Conservation (phyloP, 257 asterid genomes). For the Solanum piurae region DNA sequence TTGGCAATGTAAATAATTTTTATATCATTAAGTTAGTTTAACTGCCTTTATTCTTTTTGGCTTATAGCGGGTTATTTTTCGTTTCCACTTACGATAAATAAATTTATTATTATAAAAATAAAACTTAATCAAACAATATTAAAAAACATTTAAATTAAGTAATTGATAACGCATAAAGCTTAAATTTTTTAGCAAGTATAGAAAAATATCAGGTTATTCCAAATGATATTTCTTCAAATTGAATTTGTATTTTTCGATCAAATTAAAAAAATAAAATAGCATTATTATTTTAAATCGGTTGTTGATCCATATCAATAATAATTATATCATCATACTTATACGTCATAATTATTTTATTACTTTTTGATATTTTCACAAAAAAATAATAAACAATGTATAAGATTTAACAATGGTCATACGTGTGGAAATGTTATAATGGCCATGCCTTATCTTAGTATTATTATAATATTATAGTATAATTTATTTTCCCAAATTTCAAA, state of each 20-base stretch:
- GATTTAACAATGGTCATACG: not conserved
- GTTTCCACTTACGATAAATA: not conserved
- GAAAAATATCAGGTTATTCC: not conserved
- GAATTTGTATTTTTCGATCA: not conserved
- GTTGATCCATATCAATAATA: not conserved
- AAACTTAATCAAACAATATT: not conserved
- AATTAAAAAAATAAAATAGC: not conserved
- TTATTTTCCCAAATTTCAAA: not conserved
- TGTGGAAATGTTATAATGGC: not conserved
- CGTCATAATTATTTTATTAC: not conserved
- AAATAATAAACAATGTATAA: not conserved
- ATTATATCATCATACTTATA: not conserved
- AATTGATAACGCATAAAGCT: not conserved
- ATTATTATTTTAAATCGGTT: no score
- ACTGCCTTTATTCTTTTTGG: not conserved
- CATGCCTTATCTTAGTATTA: not conserved
- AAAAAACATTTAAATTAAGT: not conserved
- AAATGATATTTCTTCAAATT: not conserved
- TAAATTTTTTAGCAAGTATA: not conserved
- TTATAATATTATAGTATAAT: not conserved
- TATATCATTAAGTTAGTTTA: not conserved
- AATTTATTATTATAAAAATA: not conserved
- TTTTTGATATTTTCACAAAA: not conserved
- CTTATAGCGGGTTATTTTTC: not conserved
- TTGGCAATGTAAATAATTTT: not conserved